phyloP scores from a whole-genome alignment of 208 protist species.

The Trichomonas tenax region DNA sequence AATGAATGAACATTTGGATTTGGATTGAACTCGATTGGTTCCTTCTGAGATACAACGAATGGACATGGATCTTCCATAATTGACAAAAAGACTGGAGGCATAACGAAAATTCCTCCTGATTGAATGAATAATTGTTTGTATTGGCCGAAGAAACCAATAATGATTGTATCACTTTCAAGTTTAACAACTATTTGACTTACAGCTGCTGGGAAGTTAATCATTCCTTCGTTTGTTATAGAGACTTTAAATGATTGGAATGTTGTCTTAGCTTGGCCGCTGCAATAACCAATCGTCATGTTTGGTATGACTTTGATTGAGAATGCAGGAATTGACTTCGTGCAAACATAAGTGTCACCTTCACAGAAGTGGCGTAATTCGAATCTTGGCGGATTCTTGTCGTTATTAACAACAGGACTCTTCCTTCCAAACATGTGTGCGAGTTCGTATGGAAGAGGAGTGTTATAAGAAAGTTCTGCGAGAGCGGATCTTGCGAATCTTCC shows the following conservation, averaged over 20 bases:
- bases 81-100: background rate
- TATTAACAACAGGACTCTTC: background rate
- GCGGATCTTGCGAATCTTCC: background rate
- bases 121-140: constrained; percentile 1
- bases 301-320: background rate
- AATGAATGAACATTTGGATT: background rate
- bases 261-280: background rate
- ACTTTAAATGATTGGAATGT: background rate
- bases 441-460: background rate
- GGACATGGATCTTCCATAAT: background rate
- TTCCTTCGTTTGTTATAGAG: background rate
- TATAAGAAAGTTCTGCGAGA: background rate
- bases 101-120: background rate
- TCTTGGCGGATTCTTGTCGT: too few species aligned
- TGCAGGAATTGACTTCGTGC: background rate
- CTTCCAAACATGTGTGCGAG: background rate
- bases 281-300: background rate
- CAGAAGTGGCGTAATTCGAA: background rate
- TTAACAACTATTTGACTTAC: background rate
- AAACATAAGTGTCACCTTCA: background rate
- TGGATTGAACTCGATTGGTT: background rate
- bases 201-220: background rate
- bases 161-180: background rate
- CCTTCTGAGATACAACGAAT: background rate
- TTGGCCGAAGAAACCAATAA: background rate